Evolutionary conservation across 1,284 basidiomycete genomes (phyloP), one percentile per base, ranked within the genome.

Genomic region (Leccinum angustisporum): DNA sequence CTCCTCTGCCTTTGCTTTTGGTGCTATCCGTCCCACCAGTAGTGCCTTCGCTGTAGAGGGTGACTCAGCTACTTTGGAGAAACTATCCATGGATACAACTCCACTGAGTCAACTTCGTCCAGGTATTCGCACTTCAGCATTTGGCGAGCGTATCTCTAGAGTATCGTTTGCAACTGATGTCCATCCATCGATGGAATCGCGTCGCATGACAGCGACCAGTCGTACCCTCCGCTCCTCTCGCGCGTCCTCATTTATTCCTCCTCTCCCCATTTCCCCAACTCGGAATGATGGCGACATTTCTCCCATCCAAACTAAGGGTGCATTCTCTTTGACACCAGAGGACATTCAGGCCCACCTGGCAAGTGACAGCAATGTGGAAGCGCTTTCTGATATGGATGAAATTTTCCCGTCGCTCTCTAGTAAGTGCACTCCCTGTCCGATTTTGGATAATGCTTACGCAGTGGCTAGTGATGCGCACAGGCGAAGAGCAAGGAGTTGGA

Each of bases 131-230:
- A 74, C 80, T 0, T 75, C 77, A 1, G 78, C 75, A 5, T 72
- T 79, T 7, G 74, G 75, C 16, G 80, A 81, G 25, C 80, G 83
- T 27, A 71, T 80, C 33, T 87, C 85, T 2, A 79, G 86, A n/a
- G 79, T 92, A 9, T 92, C 90, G 1, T 91, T 93, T 67, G 90
- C 90, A 5, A 79, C 83, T n/a, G 86, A 87, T 61, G 79, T 82
- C 10, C 82, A 88, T 30, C 86, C 87, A 3, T 87, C 84, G 11
- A 74, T 74, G 27, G 87, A 89, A 27, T 80, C 80, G 5, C 79
- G 87, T 58, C 79, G 83, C 46, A 81, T 80, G 40, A 80, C 81
- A 2, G 69, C 75, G 21, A 74, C 72, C n/a, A 81, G 78, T 54
- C 82, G 88, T 51, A 84, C 83, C 1, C 87, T 69, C 53, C 68